Evolutionary conservation across 257 asterid genomes (phyloP).

Genomic region (Marsdenia floribunda): DNA sequence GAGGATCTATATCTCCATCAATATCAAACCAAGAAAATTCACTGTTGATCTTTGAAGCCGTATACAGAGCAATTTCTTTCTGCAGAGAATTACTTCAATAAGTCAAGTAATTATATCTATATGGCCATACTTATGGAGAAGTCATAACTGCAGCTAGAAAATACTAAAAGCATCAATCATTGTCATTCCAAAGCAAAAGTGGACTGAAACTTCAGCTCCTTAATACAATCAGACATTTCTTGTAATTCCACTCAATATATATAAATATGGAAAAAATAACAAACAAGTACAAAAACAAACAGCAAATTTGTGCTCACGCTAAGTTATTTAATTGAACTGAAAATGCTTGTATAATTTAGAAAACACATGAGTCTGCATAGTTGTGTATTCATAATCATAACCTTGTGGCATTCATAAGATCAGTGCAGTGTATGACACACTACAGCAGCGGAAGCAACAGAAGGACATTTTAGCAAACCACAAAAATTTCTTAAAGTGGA

Average conservation of each 20-base stretch:
- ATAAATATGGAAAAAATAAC: not conserved
- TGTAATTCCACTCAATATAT: not conserved
- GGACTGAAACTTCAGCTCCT: not conserved
- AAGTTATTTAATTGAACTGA: not conserved
- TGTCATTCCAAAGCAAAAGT: not conserved
- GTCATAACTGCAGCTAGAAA: not conserved
- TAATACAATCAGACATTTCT: not conserved
- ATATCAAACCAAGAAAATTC: slow-evolving; percentile 98
- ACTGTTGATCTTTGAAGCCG: slow-evolving; percentile 89
- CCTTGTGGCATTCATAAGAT: not conserved
- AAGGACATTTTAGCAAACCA: not conserved
- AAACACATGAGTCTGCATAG: not conserved
- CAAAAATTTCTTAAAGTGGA: not conserved
- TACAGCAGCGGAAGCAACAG: slow-evolving; percentile 6
- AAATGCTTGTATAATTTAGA: not conserved
- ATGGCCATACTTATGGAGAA: not conserved
- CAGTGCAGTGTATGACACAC: not conserved
- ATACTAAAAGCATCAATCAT: not conserved
- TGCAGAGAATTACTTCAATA: slow-evolving; percentile 41
- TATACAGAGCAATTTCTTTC: slow-evolving; percentile 96
- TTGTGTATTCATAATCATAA: not conserved
- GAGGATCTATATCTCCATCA: slow-evolving; percentile 97
- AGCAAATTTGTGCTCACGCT: not conserved
- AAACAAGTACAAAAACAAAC: not conserved
- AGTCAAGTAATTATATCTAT: not conserved